phyloP scores from a whole-genome alignment of 192 early-diverging fungal species.

The Chytriomyces confervae region DNA sequence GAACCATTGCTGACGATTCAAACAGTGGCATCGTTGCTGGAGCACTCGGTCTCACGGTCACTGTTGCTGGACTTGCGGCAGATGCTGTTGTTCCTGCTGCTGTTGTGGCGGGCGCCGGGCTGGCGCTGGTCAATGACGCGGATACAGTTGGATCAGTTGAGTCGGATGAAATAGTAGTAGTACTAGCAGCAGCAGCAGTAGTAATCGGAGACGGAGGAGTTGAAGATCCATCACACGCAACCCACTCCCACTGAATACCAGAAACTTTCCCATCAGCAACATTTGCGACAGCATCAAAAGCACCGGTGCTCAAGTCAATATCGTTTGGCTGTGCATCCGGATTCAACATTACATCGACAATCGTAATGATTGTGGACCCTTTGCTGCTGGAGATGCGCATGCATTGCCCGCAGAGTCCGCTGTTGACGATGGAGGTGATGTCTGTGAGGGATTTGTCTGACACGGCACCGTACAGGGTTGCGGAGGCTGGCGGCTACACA shows the following conservation, averaged over 20 bases:
- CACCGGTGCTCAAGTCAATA: slow-evolving; percentile 1
- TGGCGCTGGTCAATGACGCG: neutral
- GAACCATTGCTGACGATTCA: no score
- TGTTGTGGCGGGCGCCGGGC: neutral
- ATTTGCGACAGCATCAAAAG: neutral
- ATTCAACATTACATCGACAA: slow-evolving; percentile 26
- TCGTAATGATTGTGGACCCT: slow-evolving; percentile 1
- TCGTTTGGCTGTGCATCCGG: neutral
- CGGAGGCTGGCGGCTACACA: neutral
- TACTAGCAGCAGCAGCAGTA: neutral
- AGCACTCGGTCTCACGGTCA: neutral
- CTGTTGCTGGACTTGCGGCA: neutral
- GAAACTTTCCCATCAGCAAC: neutral
- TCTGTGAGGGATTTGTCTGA: slow-evolving; percentile 11
- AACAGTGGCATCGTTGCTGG: neutral
- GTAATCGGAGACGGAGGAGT: neutral
- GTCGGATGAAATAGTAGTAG: neutral
- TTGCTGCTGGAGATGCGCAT: neutral
- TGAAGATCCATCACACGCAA: neutral
- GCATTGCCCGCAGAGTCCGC: slow-evolving; percentile 6
- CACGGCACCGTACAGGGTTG: slow-evolving; percentile 5
- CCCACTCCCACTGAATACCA: slow-evolving; percentile 4
- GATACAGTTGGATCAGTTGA: neutral
- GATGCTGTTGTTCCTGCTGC: neutral
- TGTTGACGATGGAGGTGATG: slow-evolving; percentile 11